Base-by-base conservation (phyloP, 768 basidiomycete species). In the Collybiopsis luxurians region DNA sequence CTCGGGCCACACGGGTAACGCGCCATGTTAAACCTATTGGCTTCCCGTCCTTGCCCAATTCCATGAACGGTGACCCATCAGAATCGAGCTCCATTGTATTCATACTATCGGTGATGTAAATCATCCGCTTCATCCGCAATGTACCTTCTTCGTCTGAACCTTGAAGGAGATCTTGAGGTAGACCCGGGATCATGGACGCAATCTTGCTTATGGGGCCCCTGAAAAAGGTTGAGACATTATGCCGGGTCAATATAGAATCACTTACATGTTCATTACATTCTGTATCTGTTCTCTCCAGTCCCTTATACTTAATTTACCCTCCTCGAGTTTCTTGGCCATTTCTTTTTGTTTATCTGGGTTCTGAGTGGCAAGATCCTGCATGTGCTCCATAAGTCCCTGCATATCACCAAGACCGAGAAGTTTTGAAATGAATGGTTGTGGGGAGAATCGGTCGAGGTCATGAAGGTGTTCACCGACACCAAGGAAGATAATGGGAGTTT, bases 191-290 rank as follows among this genome's bases (percentile, higher is more conserved):
- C 94, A 98, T 98, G 15, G 91, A 93, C 27, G 97, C 95, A 65
- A 99, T 95, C 73, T 99, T 99, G 67, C 90, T 93, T 54, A 99
- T 85, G 7, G 97, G 95, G n/a, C 97, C 97, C 92, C 95, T 97
- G 66, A 9, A 61, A 61, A 55, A 42, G 23, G 36, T 15, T 58
- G 21, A 44, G 58, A 19, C 46, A 43, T 28, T 51, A 15, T 47
- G 28, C 54, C 49, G 48, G 31, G 53, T 57, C 21, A 54, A 55
- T 63, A 61, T 21, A 45, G 15, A 31, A 40, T 49, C n/a, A 75
- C 85, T 63, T 63, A 90, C 96, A 99, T 97, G 67, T 92, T 92
- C 96, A 98, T 98, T 60, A 99, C 89, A 62, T 93, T 98, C 60
- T 89, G 87, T 59, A 99, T 89, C 70, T 99, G 97, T 72, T 98